Evolutionary conservation across 495 filamentous ascomycete species (phyloP), one percentile per base, ranked within the genome.

Genomic region (Pseudevernia furfuracea): DNA sequence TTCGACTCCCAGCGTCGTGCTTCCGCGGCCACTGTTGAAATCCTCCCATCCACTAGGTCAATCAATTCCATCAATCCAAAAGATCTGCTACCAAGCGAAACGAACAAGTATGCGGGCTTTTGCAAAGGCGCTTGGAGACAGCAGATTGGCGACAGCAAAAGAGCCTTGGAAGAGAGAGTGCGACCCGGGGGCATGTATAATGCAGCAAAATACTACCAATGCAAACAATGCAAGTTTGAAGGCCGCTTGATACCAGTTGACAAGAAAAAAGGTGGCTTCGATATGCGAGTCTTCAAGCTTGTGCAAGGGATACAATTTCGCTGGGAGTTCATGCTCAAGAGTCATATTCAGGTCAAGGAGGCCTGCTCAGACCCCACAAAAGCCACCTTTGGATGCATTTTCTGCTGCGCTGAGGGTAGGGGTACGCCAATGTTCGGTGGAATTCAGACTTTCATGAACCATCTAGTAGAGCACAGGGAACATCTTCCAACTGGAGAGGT

Each of bases 111-210:
- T 66, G 75, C 74, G 30, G 79, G 78, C 5, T 81, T 82, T 74
- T 82, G 80, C 75, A 79, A 81, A 74, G 80, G 80, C 34, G 78
- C 79, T 17, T 81, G 77, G 76, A 71, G 76, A 58, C 69, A 76
- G 4, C 74, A 78, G 44, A 74, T 77, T 39, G 76, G 78, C 4
- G 67, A 75, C 28, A 36, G 67, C 15, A 74, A 76, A 64, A 70
- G 74, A 62, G 69, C 75, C 46, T 48, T 80, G 69, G 68, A 72
- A 64, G 53, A 66, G 73, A 46, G 71, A 71, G 63, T 72, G 3
- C 71, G 75, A 19, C 77, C 80, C 0, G 71, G 71, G 4, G 69
- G 73, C 19, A 71, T 77, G 67, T 78, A 78, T 66, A 73, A 67
- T 44, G 66, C 66, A 5, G 58, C 57, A 14, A 70, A 69, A 19